Evolutionary conservation across 192 early-diverging fungal species (phyloP).

Genomic region (Backusella westeae): DNA sequence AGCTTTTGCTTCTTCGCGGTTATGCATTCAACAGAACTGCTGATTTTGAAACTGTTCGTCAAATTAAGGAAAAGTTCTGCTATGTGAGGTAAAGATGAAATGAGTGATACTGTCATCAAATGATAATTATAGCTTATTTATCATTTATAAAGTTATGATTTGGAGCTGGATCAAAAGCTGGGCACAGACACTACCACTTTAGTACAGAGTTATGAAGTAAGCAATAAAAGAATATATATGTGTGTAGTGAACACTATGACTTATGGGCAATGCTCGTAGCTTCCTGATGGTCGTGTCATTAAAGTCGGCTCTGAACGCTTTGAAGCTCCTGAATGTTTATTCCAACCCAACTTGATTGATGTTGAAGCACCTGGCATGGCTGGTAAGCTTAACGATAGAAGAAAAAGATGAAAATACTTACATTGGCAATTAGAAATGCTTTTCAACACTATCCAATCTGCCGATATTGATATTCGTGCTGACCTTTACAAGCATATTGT

Average conservation of each 20-base stretch:
- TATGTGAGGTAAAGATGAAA: constrained; percentile 79
- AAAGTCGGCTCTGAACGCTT: constrained; percentile 98
- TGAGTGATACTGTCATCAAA: neutral
- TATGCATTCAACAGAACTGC: constrained; percentile 98
- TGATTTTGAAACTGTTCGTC: constrained; percentile 96
- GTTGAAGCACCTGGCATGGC: constrained; percentile 92
- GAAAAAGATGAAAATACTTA: neutral
- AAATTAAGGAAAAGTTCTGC: constrained; percentile 98
- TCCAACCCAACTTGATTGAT: constrained; percentile 97
- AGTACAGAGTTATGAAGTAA: constrained; percentile 90
- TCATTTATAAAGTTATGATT: constrained; percentile 72
- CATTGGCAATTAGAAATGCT: constrained; percentile 71
- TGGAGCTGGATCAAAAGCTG: constrained; percentile 91
- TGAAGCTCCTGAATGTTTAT: constrained; percentile 97
- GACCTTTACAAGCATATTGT: constrained; percentile 98
- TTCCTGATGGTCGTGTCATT: constrained; percentile 98
- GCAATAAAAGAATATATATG: neutral
- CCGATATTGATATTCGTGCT: constrained; percentile 87
- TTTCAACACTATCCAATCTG: constrained; percentile 88
- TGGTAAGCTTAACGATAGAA: constrained; percentile 44
- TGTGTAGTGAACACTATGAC: neutral
- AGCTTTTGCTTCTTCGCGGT: constrained; percentile 88
- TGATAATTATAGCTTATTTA: neutral
- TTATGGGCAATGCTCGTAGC: constrained; percentile 39
- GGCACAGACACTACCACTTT: constrained; percentile 96